phyloP scores from a whole-genome alignment of 805 yeast genomes.

The Saturnispora besseyi region DNA sequence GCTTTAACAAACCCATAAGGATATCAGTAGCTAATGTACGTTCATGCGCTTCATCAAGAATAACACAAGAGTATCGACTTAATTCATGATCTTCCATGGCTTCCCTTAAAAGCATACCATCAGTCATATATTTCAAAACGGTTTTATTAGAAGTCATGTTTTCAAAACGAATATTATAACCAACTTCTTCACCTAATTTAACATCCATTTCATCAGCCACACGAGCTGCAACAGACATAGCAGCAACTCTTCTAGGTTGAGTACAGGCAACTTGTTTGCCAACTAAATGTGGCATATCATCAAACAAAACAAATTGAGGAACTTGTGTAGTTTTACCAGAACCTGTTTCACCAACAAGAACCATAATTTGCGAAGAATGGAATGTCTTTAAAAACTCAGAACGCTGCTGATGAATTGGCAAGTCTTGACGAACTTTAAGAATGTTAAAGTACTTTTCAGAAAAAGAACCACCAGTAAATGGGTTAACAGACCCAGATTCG shows the following conservation, averaged over 20 bases:
- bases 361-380: conserved; percentile 89
- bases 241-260: conserved; percentile 96
- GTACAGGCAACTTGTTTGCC: conserved; percentile 93
- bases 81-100: conserved; percentile 94
- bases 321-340: conserved; percentile 98
- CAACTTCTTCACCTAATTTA: conserved; percentile 84
- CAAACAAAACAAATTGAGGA: conserved; percentile 89
- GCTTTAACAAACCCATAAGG: conserved; percentile 87
- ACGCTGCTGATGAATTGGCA: conserved; percentile 93
- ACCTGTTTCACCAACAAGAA: conserved; percentile 98
- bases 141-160: conserved; percentile 77
- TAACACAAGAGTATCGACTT: conserved; percentile 75
- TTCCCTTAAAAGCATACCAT: conserved; percentile 95
- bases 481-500: conserved; percentile 55
- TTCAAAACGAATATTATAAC: conserved; percentile 91
- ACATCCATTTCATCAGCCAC: conserved; percentile 98
- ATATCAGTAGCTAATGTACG: conserved; percentile 95
- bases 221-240: conserved; percentile 96
- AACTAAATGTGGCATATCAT: conserved; percentile 81
- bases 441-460: conserved; percentile 67
- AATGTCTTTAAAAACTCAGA: conserved; percentile 77
- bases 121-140: conserved; percentile 91
- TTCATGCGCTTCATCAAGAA: conserved; percentile 97
- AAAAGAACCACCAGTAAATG: conserved; percentile 66
- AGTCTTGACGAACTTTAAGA: conserved; percentile 65